Evolutionary conservation across 1,284 basidiomycete species (phyloP), one percentile per base, ranked within the genome.

Genomic region (Xerocomus cyaneibrunnescens): DNA sequence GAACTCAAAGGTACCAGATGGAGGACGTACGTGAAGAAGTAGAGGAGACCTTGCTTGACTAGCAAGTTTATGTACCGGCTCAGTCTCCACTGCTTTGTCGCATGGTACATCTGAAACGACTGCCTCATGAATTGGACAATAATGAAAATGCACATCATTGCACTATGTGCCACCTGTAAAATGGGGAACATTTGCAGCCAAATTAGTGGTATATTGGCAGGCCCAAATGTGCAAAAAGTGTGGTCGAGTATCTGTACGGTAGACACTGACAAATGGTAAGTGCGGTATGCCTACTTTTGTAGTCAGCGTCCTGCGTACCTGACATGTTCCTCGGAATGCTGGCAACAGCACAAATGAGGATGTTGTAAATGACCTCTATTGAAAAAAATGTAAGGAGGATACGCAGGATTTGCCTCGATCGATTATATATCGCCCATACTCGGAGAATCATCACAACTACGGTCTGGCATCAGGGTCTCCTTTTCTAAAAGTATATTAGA

Each of bases 401-500:
- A 8, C 16, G 6, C 12, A 54, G 17, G 16, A 52, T 27, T 4
- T 21, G 12, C 37, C 12, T 51, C 9, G 49, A 50, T 17, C 47
- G 49, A 17, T 7, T 21, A 10, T 50, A 50, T 25, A 50, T 50
- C n/a, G 49, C 47, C 48, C 48, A 50, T 5, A 41, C 12, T 8
- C 48, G 49, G 13, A 50, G 47, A 10, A 50, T 39, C 48, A 39
- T 50, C 30, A 50, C 17, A 6, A 38, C 37, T 38, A 7, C n/a
- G n/a, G n/a, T n/a, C n/a, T n/a, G n/a, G n/a, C 21, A 16, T 38
- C 22, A 16, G 6, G 16, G 9, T 22, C 16, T 2, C 7, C 21
- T 22, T 35, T 35, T 19, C 5, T 13, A 14, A 13, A n/a, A 5
- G n/a, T n/a, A n/a, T n/a, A n/a, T n/a, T n/a, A n/a, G n/a, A n/a